A percentile compares a stretch with the other conserved stretches of the same genome.
These are phyloP conservation scores for Ganoderma sp. DNA, from an alignment of 1,284 basidiomycete species.

Conservation along the genomic window DNA sequence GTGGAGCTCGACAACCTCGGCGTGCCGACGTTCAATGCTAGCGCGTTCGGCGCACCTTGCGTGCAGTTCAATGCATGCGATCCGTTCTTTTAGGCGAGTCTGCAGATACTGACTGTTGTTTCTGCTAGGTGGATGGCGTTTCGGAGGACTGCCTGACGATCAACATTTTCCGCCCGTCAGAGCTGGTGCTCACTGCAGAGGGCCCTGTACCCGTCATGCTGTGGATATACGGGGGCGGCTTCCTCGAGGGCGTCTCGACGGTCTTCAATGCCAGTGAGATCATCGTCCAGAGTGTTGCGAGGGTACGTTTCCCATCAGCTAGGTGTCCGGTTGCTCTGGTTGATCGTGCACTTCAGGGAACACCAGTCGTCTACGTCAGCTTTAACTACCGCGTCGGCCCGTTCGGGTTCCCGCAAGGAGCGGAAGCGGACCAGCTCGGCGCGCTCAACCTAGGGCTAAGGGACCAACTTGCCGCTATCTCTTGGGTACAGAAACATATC, in stretches of 20 bases:
- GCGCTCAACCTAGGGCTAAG: constrained; percentile 52
- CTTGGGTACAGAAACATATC: constrained; percentile 58
- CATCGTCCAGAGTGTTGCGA: constrained; percentile 50
- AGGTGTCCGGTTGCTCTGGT: background rate
- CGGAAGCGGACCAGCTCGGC: constrained; percentile 46
- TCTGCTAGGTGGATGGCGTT: background rate
- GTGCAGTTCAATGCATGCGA: constrained; percentile 27
- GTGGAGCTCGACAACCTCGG: constrained; percentile 19
- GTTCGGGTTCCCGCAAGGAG: constrained; percentile 55
- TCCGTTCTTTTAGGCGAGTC: background rate
- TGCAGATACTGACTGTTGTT: background rate
- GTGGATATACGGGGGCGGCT: constrained; percentile 41
- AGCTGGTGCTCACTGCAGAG: constrained; percentile 16
- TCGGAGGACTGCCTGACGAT: constrained; percentile 55
- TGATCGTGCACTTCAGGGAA: constrained; percentile 43
- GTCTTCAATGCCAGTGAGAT: constrained; percentile 50
- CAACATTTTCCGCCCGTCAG: constrained; percentile 52
- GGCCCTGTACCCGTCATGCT: constrained; percentile 47
- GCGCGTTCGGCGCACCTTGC: constrained; percentile 32
- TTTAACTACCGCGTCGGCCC: constrained; percentile 61
- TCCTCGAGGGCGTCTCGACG: constrained; percentile 31
- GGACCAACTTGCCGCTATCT: constrained; percentile 51
- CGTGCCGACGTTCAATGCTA: constrained; percentile 30
- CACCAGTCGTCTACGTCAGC: constrained; percentile 61
- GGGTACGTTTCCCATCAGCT: constrained; percentile 42